These are phyloP conservation scores for Allantophomopsis lycopodina DNA, from an alignment of 2,329 filamentous ascomycete genomes.

Conservation along the genomic window DNA sequence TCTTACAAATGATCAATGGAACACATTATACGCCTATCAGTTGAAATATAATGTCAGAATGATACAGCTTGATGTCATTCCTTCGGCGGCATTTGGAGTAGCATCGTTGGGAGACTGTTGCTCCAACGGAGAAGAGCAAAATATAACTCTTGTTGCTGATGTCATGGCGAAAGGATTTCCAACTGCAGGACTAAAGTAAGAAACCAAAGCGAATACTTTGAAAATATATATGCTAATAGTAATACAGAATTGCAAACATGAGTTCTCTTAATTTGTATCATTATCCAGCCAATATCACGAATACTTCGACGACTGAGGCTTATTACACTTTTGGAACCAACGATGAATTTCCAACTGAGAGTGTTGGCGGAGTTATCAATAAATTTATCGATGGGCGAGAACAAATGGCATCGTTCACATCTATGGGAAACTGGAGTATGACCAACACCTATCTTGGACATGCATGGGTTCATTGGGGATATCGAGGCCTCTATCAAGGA, in stretches of 20 bases:
- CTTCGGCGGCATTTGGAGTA: constrained; percentile 31
- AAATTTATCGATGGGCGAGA: constrained; percentile 35
- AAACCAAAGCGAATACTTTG: no score
- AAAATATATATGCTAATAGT: background rate
- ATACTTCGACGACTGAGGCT: constrained; percentile 36
- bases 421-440: constrained; percentile 24
- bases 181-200: constrained; percentile 35
- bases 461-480: constrained; percentile 45
- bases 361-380: constrained; percentile 44
- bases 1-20: constrained; percentile 41
- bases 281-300: constrained; percentile 39
- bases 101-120: constrained; percentile 27
- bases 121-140: constrained; percentile 30
- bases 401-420: constrained; percentile 48
- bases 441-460: constrained; percentile 43
- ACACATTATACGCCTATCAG: constrained; percentile 41
- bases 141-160: constrained; percentile 27
- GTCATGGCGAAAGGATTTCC: constrained; percentile 36
- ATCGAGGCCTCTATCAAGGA: constrained; percentile 29
- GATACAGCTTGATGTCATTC: constrained; percentile 44
- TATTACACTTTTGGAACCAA: constrained; percentile 36
- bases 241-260: constrained; percentile 20
- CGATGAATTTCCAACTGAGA: constrained; percentile 22
- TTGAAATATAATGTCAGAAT: constrained; percentile 40
- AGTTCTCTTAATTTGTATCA: constrained; percentile 40